A percentile compares a stretch with the other conserved stretches of the same genome.
phyloP scores from a whole-genome alignment of 208 protist species.

The Leishmania turanica region DNA sequence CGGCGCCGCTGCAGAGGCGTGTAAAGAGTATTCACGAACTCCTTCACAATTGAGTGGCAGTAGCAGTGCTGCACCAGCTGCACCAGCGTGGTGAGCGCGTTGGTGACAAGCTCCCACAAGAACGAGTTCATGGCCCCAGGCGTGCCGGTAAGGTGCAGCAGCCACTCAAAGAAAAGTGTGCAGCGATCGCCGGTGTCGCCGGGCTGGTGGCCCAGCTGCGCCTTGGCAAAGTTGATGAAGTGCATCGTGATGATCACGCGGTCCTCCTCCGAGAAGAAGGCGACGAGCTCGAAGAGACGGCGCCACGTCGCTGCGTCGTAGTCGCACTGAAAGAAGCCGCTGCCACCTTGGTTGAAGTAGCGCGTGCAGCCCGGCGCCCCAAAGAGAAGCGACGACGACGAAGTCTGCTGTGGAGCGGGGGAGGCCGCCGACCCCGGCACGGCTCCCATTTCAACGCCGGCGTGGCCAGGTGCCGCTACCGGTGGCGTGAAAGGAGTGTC shows the following conservation, averaged over 20 bases:
- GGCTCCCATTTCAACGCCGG: background rate
- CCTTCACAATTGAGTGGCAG: conserved; percentile 46
- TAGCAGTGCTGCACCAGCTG: conserved; percentile 54
- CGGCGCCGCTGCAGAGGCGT: conserved; percentile 43
- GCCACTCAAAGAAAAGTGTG: conserved; percentile 67
- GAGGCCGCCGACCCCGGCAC: too few relatives aligned
- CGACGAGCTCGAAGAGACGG: conserved; percentile 53
- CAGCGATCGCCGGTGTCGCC: conserved; percentile 48
- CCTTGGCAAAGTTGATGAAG: conserved; percentile 41
- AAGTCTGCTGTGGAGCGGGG: background rate
- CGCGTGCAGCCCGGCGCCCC: background rate
- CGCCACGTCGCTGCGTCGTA: conserved; percentile 67
- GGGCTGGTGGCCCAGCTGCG: conserved; percentile 59
- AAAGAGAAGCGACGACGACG: background rate
- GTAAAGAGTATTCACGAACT: conserved; percentile 54
- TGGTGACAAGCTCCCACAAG: conserved; percentile 62
- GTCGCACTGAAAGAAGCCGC: conserved; percentile 62
- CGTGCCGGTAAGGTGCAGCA: conserved; percentile 43
- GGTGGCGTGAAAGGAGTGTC: background rate
- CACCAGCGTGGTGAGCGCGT: conserved; percentile 40
- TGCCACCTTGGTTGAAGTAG: conserved; percentile 65
- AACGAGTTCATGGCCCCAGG: conserved; percentile 47
- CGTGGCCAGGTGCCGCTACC: background rate
- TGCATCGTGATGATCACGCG: conserved; percentile 61
- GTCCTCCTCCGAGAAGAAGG: conserved; percentile 56